phyloP scores from a whole-genome alignment of 116 monocot species.

The Dioscorea cayenensis region DNA sequence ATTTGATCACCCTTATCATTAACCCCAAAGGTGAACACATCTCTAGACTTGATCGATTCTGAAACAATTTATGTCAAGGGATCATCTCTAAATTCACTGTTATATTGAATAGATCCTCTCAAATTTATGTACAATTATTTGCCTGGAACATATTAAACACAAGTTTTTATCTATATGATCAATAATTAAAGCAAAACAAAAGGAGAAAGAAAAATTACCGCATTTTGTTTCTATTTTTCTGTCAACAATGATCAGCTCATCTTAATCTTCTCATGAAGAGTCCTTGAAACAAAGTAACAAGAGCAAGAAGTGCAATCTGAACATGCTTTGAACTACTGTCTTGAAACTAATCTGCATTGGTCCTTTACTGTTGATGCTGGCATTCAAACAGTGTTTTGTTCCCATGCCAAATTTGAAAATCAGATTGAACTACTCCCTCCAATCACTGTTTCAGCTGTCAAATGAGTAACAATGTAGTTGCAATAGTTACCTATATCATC shows the following conservation, averaged over 20 bases:
- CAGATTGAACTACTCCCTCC: constrained; percentile 56
- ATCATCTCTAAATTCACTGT: not conserved
- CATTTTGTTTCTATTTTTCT: not conserved
- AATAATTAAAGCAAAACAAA: not conserved
- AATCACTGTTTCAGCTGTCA: constrained; percentile 61
- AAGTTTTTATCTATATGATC: not conserved
- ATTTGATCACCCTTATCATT: too few relatives aligned
- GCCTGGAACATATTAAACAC: not conserved
- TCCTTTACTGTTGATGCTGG: constrained; percentile 60
- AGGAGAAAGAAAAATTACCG: too few relatives aligned
- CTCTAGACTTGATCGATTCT: not conserved
- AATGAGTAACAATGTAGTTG: constrained; percentile 43
- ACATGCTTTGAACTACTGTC: constrained; percentile 43
- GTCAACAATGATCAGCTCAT: not conserved
- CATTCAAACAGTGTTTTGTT: constrained; percentile 50
- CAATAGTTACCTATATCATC: constrained; percentile 56
- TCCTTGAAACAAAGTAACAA: constrained; percentile 40
- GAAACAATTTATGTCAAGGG: not conserved
- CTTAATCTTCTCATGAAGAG: constrained; percentile 32
- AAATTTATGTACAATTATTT: not conserved
- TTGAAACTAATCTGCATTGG: constrained; percentile 63
- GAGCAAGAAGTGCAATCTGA: constrained; percentile 49
- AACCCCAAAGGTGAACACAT: too few relatives aligned
- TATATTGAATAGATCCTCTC: not conserved
- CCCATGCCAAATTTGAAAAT: constrained; percentile 51